A percentile compares a stretch with the other conserved stretches of the same genome.
Conservation (phyloP, 768 basidiomycete species). For the Boletellus emodensis region DNA sequence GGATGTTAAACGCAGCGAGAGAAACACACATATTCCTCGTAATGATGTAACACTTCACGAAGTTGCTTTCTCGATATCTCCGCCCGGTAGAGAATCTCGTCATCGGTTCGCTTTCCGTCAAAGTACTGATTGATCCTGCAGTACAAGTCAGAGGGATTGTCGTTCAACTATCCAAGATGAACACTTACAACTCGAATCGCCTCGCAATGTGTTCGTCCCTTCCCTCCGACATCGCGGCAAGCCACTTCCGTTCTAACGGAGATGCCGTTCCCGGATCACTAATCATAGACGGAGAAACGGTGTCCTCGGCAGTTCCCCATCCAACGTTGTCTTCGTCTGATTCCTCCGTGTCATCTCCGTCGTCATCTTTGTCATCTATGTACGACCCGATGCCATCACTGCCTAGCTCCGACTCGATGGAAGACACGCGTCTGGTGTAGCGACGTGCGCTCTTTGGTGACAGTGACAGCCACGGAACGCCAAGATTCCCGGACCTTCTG, state of each 20-base stretch:
- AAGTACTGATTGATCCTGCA: slow-evolving; percentile 87
- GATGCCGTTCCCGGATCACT: slow-evolving; percentile 80
- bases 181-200: slow-evolving; percentile 73
- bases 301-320: slow-evolving; percentile 48
- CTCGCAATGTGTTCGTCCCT: slow-evolving; percentile 65
- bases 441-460: slow-evolving; percentile 52
- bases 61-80: slow-evolving; percentile 82
- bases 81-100: slow-evolving; percentile 89
- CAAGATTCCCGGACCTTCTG: slow-evolving; percentile 12
- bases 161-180: neutral
- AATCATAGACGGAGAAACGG: slow-evolving; percentile 61
- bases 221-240: slow-evolving; percentile 85
- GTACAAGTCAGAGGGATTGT: neutral
- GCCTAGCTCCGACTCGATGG: slow-evolving; percentile 43
- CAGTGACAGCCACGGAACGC: slow-evolving; percentile 47
- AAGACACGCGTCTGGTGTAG: slow-evolving; percentile 43
- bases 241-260: slow-evolving; percentile 74
- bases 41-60: slow-evolving; percentile 77
- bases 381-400: slow-evolving; percentile 35
- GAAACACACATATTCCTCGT: slow-evolving; percentile 75
- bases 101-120: slow-evolving; percentile 86
- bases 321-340: slow-evolving; percentile 46
- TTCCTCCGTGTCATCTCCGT: slow-evolving; percentile 34
- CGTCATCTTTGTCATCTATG: slow-evolving; percentile 31
- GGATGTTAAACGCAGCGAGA: neutral